Evolutionary conservation across 768 basidiomycete species (phyloP), one percentile per base, ranked within the genome.

Genomic region (Lactarius vividus): DNA sequence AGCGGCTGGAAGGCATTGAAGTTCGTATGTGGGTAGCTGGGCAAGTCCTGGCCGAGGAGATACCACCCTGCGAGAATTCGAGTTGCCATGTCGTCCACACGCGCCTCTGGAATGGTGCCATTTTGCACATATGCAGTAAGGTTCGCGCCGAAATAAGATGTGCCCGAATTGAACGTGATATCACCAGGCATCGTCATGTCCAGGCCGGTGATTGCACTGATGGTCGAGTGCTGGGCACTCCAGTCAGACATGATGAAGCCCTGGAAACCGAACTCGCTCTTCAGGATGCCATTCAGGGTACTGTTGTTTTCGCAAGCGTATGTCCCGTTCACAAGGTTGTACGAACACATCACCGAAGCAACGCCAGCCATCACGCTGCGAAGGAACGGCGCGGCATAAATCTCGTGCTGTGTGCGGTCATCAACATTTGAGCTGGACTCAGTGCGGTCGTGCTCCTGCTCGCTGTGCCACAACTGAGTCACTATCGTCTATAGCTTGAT

Each of bases 181-280:
- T 80, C 79, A 59, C 82, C 86, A 2, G 88, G 87, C 87, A 88
- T 88, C 7, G 54, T 74, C 73, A 88, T 87, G 73, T 91, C 89
- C 28, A 88, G 77, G 4, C 89, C 88, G 26, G 80, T 81, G 0
- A 84, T 76, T 4, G 81, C 87, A 58, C 83, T 81, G 52, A 86
- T 79, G 0, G 88, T 90, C 3, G 86, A 86, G 65, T 82, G 79
- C 31, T 84, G 84, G 4, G 88, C 89, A 56, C 74, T 70, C 89
- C 90, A 92, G 75, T 92, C 91, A 15, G 87, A 86, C 85, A 89
- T 84, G 59, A 92, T 81, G 72, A 81, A 89, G 46, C 90, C 91
- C 76, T 88, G 88, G 80, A 92, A 93, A 11, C 86, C 89, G 60
- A 82, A 83, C 75, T 93, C 88, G 56, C 80, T 77, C 77, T 92